Percentiles rank a stretch among this genome's conserved stretches.
phyloP scores from a whole-genome alignment of 2,329 filamentous ascomycete genomes.

The Aspergillus alliaceus region DNA sequence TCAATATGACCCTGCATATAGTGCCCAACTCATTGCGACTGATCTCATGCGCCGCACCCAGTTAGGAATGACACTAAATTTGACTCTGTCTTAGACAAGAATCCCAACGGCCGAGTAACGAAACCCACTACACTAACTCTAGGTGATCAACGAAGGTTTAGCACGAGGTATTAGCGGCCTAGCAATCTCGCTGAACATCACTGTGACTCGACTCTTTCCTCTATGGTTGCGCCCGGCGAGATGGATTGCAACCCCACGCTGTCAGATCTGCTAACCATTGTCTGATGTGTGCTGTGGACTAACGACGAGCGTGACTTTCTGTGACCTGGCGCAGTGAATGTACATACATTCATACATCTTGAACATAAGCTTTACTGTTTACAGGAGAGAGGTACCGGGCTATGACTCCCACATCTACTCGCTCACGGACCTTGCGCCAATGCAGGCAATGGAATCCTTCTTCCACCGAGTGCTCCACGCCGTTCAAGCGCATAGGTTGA shows the following conservation, averaged over 20 bases:
- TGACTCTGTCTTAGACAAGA: not conserved
- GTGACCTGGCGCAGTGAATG: not conserved
- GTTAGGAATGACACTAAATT: not conserved
- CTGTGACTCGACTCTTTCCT: not conserved
- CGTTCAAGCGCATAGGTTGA: not conserved
- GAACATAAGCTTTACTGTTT: not conserved
- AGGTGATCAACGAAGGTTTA: slow-evolving; percentile 13
- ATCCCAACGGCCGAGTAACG: slow-evolving; percentile 7
- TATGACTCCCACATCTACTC: not conserved
- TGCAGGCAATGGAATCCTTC: slow-evolving; percentile 10
- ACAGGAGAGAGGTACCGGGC: not conserved
- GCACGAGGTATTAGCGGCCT: slow-evolving; percentile 9
- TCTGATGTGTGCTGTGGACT: not conserved
- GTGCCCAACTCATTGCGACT: not conserved
- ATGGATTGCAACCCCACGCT: not conserved
- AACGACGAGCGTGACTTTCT: not conserved
- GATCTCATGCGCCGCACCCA: slow-evolving; percentile 1
- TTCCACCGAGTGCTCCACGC: not conserved
- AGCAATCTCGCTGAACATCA: slow-evolving; percentile 3
- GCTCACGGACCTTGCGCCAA: slow-evolving; percentile 13
- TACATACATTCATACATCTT: not conserved
- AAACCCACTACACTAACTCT: slow-evolving; percentile 3
- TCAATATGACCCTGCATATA: not conserved
- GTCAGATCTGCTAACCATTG: not conserved
- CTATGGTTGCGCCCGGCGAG: not conserved